Percentiles rank a stretch among this genome's conserved stretches.
Conservation (phyloP, 164 flowering plant genomes). For the Aristolochia californica region DNA sequence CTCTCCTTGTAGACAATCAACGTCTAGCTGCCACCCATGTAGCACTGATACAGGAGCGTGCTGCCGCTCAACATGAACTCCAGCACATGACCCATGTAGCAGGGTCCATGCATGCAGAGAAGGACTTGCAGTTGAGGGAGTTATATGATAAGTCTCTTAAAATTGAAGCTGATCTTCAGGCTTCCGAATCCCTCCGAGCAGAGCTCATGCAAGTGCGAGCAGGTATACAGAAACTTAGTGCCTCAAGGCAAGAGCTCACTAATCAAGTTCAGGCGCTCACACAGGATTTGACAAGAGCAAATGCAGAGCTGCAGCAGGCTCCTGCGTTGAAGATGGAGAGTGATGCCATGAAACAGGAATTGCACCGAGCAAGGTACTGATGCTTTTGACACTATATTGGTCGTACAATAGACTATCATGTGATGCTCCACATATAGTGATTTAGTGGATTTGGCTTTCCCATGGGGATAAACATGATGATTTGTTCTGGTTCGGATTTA, state of each 20-base stretch:
- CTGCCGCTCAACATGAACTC: constrained; percentile 58
- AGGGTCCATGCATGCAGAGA: constrained; percentile 40
- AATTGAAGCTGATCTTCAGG: constrained; percentile 67
- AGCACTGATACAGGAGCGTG: constrained; percentile 84
- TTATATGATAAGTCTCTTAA: constrained; percentile 52
- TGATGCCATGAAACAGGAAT: constrained; percentile 61
- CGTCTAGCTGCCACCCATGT: constrained; percentile 91
- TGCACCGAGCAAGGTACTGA: constrained; percentile 77
- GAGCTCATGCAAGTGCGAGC: constrained; percentile 58
- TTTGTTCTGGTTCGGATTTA: neutral
- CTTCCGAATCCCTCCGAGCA: constrained; percentile 52
- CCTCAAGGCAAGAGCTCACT: constrained; percentile 53
- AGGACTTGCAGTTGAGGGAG: constrained; percentile 65
- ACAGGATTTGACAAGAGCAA: constrained; percentile 52
- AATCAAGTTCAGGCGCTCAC: constrained; percentile 55
- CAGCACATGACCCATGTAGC: constrained; percentile 44
- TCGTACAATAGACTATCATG: neutral
- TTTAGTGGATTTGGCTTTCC: neutral
- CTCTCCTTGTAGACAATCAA: constrained; percentile 68
- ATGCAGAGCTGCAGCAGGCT: constrained; percentile 56
- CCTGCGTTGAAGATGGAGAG: constrained; percentile 66
- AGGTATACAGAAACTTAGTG: constrained; percentile 63
- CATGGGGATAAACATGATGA: neutral
- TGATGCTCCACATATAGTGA: neutral
- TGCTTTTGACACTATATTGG: neutral